Conservation (phyloP, 2,329 filamentous ascomycete species). For the Ceratocystis diversiconidia region DNA sequence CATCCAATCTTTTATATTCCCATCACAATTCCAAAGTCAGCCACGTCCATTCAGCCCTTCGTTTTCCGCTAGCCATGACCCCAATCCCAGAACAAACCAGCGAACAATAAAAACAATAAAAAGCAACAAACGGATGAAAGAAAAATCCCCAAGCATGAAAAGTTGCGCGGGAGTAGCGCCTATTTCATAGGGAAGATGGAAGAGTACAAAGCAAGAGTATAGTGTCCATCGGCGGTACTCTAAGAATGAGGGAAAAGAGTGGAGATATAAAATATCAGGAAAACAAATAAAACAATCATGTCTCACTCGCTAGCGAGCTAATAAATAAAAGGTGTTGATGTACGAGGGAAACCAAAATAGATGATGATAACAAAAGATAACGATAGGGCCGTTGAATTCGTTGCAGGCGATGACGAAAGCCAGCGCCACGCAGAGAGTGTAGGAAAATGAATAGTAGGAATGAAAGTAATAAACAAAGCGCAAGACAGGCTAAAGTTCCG, state of each 20-base stretch:
- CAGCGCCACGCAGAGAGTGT: conserved; percentile 2
- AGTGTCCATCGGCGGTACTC: neutral
- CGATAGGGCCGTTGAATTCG: conserved; percentile 8
- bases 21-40: neutral
- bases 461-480: neutral
- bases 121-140: neutral
- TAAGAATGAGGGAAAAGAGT: neutral
- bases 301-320: neutral
- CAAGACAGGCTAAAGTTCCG: neutral
- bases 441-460: neutral
- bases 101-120: neutral
- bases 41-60: neutral
- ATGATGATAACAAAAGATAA: conserved; percentile 9
- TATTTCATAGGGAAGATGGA: neutral
- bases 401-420: conserved; percentile 6
- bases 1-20: conserved; percentile 11
- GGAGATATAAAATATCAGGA: neutral
- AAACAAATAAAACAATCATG: conserved; percentile 7
- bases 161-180: neutral
- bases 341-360: conserved; percentile 7
- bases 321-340: conserved; percentile 1
- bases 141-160: neutral
- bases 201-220: conserved; percentile 11
- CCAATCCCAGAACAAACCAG: conserved; percentile 6
- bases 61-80: conserved; percentile 5